These are phyloP conservation scores for Phytophthora multivora DNA, from an alignment of 352 stramenopile genomes.

Conservation along the genomic window DNA sequence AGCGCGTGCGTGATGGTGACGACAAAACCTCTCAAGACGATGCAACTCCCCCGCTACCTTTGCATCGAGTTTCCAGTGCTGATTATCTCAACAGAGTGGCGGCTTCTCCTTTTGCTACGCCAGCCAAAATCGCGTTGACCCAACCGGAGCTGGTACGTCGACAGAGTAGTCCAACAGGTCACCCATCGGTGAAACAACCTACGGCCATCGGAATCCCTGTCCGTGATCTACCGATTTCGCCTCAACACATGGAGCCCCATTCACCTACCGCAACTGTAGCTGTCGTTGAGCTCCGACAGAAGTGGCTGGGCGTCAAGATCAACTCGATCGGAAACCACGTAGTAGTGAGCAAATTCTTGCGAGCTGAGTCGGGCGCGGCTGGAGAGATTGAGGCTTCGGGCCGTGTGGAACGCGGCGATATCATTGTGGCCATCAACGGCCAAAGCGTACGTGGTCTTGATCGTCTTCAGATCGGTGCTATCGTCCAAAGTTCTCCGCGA, in stretches of 20 bases:
- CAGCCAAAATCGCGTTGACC: conserved; percentile 12
- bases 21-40: conserved; percentile 27
- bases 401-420: conserved; percentile 58
- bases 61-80: conserved; percentile 32
- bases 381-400: conserved; percentile 79
- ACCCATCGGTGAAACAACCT: conserved; percentile 3
- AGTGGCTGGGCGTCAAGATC: conserved; percentile 81
- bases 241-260: conserved; percentile 17
- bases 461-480: conserved; percentile 60
- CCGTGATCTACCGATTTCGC: conserved; percentile 13
- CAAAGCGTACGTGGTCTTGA: conserved; percentile 62
- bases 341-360: conserved; percentile 77
- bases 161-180: conserved; percentile 27
- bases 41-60: conserved; percentile 20
- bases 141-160: conserved; percentile 12
- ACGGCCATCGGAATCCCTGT: conserved; percentile 27
- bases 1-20: conserved; percentile 44
- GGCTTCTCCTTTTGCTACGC: conserved; percentile 17
- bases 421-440: conserved; percentile 70
- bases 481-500: conserved; percentile 60
- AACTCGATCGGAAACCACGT: conserved; percentile 75
- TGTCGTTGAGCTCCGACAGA: conserved; percentile 61
- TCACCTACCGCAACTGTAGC: conserved; percentile 13
- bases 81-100: conserved; percentile 28
- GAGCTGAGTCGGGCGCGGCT: conserved; percentile 51